These are phyloP conservation scores for Apophysomyces ossiformis DNA, from an alignment of 371 early-diverging fungal genomes.

Conservation along the genomic window DNA sequence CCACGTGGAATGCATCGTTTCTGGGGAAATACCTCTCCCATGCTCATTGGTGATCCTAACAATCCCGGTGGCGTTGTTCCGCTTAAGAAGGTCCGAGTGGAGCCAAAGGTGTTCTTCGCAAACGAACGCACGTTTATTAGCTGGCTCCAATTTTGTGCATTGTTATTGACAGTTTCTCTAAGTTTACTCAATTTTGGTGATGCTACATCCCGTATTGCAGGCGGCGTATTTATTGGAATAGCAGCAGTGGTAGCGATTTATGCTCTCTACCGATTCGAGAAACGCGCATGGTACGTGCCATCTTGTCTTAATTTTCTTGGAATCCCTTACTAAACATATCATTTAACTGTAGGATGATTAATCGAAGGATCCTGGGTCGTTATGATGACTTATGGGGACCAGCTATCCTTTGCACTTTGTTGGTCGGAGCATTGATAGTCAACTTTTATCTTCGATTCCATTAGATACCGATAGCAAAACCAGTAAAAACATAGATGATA, in stretches of 20 bases:
- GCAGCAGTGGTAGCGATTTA: conserved; percentile 84
- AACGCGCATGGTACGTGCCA: conserved; percentile 69
- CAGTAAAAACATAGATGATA: neutral
- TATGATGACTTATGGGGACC: conserved; percentile 76
- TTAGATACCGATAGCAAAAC: conserved; percentile 17
- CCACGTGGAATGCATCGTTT: neutral
- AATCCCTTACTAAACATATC: conserved; percentile 30
- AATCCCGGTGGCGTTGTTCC: neutral
- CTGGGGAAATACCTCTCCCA: neutral
- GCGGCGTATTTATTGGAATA: conserved; percentile 80
- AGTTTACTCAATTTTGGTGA: conserved; percentile 92
- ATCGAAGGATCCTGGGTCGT: conserved; percentile 58
- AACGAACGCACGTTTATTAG: conserved; percentile 99
- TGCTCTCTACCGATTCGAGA: conserved; percentile 88
- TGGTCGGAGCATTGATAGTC: conserved; percentile 64
- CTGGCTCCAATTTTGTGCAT: conserved; percentile 82
- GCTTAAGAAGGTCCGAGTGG: conserved; percentile 74
- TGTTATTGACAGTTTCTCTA: conserved; percentile 79
- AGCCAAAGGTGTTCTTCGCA: conserved; percentile 99
- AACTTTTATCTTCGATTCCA: conserved; percentile 50
- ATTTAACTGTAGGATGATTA: conserved; percentile 53
- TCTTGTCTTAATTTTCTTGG: conserved; percentile 21
- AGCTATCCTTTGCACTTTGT: conserved; percentile 83
- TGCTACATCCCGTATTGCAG: conserved; percentile 67
- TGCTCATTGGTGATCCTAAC: neutral